A percentile compares a stretch with the other conserved stretches of the same genome.
Evolutionary conservation across 1,139 yeast genomes (phyloP).

Genomic region (Sugiyamaella xylanicola): DNA sequence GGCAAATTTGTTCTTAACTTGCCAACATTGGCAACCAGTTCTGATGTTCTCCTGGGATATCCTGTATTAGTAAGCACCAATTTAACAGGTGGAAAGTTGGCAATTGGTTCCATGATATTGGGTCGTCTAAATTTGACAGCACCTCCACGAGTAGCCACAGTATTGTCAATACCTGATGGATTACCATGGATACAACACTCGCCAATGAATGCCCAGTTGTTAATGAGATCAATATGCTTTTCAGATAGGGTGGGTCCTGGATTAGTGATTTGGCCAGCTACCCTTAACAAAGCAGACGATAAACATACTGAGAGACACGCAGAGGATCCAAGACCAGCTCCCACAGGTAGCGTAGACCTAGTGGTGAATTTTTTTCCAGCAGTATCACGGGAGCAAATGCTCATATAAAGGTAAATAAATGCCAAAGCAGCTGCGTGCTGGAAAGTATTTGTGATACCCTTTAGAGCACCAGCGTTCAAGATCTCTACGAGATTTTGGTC

Average conservation of each 20-base stretch:
- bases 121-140: constrained; percentile 84
- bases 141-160: constrained; percentile 95
- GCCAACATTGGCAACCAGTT: constrained; percentile 77
- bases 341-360: constrained; percentile 86
- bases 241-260: constrained; percentile 28
- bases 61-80: constrained; percentile 80
- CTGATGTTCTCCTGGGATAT: constrained; percentile 85
- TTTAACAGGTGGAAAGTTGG: constrained; percentile 73
- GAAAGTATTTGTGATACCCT: constrained; percentile 52
- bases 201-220: constrained; percentile 88
- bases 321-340: constrained; percentile 96
- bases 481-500: constrained; percentile 60
- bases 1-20: constrained; percentile 57
- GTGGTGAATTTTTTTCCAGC: constrained; percentile 64
- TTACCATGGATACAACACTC: constrained; percentile 96
- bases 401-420: constrained; percentile 73
- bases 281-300: constrained; percentile 68
- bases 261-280: constrained; percentile 48
- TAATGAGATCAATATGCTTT: constrained; percentile 59
- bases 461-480: constrained; percentile 38
- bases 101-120: constrained; percentile 63
- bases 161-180: constrained; percentile 96
- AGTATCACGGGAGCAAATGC: constrained; percentile 52
- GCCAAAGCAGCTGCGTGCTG: constrained; percentile 85
- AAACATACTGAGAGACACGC: constrained; percentile 89